These are phyloP conservation scores for Aspergillus neotritici DNA, from an alignment of 2,329 filamentous ascomycete species.

Conservation along the genomic window DNA sequence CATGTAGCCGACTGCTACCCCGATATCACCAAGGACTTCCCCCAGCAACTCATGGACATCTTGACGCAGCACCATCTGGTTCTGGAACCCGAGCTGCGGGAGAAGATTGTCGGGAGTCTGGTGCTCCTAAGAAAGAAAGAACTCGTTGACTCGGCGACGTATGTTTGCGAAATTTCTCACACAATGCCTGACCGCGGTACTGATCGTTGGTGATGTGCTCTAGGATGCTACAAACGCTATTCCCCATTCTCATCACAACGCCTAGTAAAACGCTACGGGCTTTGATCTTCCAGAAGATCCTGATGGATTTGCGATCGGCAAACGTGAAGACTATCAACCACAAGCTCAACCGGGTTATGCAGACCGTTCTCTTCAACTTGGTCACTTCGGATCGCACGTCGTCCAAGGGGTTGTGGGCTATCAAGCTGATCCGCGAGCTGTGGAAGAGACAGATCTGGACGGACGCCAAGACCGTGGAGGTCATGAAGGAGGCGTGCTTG, in stretches of 20 bases:
- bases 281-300: slow-evolving; percentile 81
- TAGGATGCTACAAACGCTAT: slow-evolving; percentile 77
- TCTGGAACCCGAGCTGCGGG: slow-evolving; percentile 76
- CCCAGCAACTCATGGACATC: slow-evolving; percentile 74
- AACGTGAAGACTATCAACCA: slow-evolving; percentile 89
- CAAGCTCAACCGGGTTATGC: slow-evolving; percentile 84
- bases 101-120: slow-evolving; percentile 89
- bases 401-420: slow-evolving; percentile 86
- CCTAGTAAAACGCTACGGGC: slow-evolving; percentile 82
- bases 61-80: slow-evolving; percentile 75
- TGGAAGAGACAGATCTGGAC: slow-evolving; percentile 98
- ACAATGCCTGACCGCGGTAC: neutral
- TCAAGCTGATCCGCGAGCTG: slow-evolving; percentile 88
- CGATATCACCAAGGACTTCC: slow-evolving; percentile 68
- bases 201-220: neutral
- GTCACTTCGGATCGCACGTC: slow-evolving; percentile 80
- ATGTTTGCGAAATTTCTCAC: slow-evolving; percentile 15
- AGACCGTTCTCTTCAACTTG: slow-evolving; percentile 88
- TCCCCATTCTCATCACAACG: slow-evolving; percentile 87
- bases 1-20: slow-evolving; percentile 94
- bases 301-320: slow-evolving; percentile 80
- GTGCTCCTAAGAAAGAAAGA: slow-evolving; percentile 87
- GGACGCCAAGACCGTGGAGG: slow-evolving; percentile 88
- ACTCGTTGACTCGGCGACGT: slow-evolving; percentile 73
- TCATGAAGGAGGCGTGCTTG: slow-evolving; percentile 91